Evolutionary conservation across 768 basidiomycete genomes (phyloP).

Genomic region (Boletus pseudo-olivaceus): DNA sequence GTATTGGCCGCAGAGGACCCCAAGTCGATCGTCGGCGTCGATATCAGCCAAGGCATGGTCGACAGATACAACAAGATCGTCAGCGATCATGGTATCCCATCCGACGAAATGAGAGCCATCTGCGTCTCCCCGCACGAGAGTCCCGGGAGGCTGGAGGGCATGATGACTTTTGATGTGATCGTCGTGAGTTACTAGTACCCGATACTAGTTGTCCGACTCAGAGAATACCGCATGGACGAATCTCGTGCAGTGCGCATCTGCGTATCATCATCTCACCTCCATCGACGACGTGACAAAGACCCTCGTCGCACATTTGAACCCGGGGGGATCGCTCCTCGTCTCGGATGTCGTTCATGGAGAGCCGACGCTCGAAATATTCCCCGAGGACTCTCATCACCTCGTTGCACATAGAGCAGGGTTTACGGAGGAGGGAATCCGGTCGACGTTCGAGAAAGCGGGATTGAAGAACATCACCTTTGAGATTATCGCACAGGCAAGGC

Average conservation of each 20-base stretch:
- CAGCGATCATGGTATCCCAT: constrained; percentile 55
- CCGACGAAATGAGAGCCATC: constrained; percentile 66
- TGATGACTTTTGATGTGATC: constrained; percentile 61
- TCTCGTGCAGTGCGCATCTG: constrained; percentile 48
- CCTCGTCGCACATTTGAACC: constrained; percentile 57
- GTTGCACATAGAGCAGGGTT: constrained; percentile 59
- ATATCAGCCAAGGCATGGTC: constrained; percentile 71
- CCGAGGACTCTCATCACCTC: constrained; percentile 36
- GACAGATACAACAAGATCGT: constrained; percentile 61
- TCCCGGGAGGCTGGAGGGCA: constrained; percentile 48
- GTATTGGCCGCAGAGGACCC: constrained; percentile 56
- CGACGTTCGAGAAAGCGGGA: constrained; percentile 51
- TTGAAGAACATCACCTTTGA: constrained; percentile 44
- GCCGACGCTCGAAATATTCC: constrained; percentile 25
- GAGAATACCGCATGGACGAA: too few species aligned
- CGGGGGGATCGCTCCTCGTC: constrained; percentile 58
- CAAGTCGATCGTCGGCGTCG: constrained; percentile 66
- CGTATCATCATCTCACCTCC: constrained; percentile 62
- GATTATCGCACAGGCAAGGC: constrained; percentile 29
- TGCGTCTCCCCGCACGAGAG: constrained; percentile 40
- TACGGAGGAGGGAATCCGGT: constrained; percentile 43
- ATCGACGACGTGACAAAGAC: constrained; percentile 48
- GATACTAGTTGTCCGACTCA: constrained; percentile 2
- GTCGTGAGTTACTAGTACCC: too few species aligned
- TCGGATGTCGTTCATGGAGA: constrained; percentile 45